These are phyloP conservation scores for Ochetophila trinervis DNA, from an alignment of 306 rosid genomes.

Conservation along the genomic window DNA sequence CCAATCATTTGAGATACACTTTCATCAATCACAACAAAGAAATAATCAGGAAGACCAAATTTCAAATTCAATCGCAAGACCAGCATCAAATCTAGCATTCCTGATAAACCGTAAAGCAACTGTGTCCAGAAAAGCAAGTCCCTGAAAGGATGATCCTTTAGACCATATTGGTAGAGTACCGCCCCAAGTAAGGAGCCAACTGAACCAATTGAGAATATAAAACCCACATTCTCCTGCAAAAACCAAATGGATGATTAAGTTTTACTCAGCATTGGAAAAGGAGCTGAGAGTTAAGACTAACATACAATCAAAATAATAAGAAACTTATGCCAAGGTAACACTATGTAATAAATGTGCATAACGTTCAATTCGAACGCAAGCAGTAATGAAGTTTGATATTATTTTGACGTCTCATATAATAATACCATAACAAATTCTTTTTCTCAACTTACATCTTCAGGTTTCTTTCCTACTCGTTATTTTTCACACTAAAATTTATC, in stretches of 20 bases:
- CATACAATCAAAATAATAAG: not conserved
- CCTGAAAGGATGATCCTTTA: slow-evolving; percentile 82
- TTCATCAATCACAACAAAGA: slow-evolving; percentile 80
- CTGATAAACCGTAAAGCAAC: slow-evolving; percentile 64
- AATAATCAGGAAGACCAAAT: slow-evolving; percentile 73
- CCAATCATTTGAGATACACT: slow-evolving; percentile 67
- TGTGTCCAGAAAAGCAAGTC: slow-evolving; percentile 95
- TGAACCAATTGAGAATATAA: slow-evolving; percentile 77
- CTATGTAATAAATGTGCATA: too few relatives aligned
- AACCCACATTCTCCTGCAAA: slow-evolving; percentile 82
- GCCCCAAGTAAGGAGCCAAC: slow-evolving; percentile 85
- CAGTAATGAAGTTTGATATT: too few relatives aligned
- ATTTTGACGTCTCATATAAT: too few relatives aligned
- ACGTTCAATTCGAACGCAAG: too few relatives aligned
- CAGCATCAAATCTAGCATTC: slow-evolving; percentile 76
- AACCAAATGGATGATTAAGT: slow-evolving; percentile 19
- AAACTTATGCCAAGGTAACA: not conserved
- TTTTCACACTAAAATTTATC: not conserved
- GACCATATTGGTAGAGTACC: slow-evolving; percentile 73
- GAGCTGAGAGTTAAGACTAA: slow-evolving; percentile 7
- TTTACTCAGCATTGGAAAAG: slow-evolving; percentile 17
- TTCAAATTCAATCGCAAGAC: slow-evolving; percentile 65
- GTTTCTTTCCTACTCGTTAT: not conserved
- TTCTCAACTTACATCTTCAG: not conserved
- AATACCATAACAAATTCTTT: not conserved